Percentiles rank a stretch among this genome's conserved stretches.
Conservation (phyloP, 169 alveolate species). For the Nephromyces sp. region DNA sequence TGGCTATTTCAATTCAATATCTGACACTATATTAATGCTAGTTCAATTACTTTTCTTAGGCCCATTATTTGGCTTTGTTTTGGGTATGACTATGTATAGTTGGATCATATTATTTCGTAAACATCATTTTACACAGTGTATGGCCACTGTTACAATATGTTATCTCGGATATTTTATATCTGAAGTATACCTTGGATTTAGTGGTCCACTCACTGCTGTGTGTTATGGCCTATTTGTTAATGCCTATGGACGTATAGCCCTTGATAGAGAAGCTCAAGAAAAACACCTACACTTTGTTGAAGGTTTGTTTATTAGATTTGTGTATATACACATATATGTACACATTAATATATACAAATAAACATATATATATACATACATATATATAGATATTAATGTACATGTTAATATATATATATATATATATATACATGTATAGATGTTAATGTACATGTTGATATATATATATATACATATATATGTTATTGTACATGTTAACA, state of each 20-base stretch:
- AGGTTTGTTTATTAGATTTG: slow-evolving; percentile 7
- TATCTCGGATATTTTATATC: slow-evolving; percentile 61
- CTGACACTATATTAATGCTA: slow-evolving; percentile 50
- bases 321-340: slow-evolving; percentile 27
- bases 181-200: slow-evolving; percentile 52
- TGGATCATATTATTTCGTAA: slow-evolving; percentile 63
- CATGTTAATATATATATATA: not conserved
- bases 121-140: slow-evolving; percentile 58
- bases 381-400: not conserved
- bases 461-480: not conserved
- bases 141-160: slow-evolving; percentile 22
- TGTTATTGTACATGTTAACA: not conserved
- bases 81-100: slow-evolving; percentile 52
- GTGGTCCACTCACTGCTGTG: slow-evolving; percentile 74
- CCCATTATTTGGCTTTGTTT: slow-evolving; percentile 60
- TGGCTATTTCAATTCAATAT: slow-evolving; percentile 48
- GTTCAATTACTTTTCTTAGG: slow-evolving; percentile 57
- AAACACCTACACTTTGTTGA: slow-evolving; percentile 28
- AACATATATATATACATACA: not conserved
- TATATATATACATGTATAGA: not conserved
- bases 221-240: slow-evolving; percentile 70
- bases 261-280: slow-evolving; percentile 59
- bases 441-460: not conserved
- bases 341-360: not conserved
- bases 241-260: slow-evolving; percentile 65